Base-by-base conservation (phyloP, 2,329 filamentous ascomycete species). In the Sclerotiophoma versabilis region DNA sequence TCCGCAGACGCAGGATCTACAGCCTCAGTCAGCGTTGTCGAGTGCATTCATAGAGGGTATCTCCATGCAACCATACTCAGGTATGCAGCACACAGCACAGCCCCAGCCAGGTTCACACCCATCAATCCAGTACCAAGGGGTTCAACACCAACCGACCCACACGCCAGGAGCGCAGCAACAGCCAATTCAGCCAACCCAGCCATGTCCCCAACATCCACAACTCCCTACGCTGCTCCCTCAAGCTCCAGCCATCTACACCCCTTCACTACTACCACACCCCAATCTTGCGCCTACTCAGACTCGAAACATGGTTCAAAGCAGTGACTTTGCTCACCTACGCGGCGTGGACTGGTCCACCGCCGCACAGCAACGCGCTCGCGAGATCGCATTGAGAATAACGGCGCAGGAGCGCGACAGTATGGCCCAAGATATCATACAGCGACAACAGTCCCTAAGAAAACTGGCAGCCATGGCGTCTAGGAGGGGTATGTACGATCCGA, bases 271-370 rank as follows among this genome's bases (percentile, higher is more conserved):
- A 22, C 33, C 5, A 20, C 20, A 12, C 29, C 27, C 3, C 27
- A n/a, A n/a, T n/a, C n/a, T n/a, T 15, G 14, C 12, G 5, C 19
- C 29, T 23, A 12, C 8, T 9, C 39, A 19, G 5, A n/a, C 5
- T 11, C n/a, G 11, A 19, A 22, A 44, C 10, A 32, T 11, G 11
- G 5, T 42, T 3, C 14, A 17, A 17, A 30, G 38, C 23, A 36
- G 14, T 7, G 17, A 42, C 22, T 37, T 23, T 12, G 23, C 38
- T 7, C 47, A 49, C 11, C 14, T 29, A 1, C 37, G 23, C 14
- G 30, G 47, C 30, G 36, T 7, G 4, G 38, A 42, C 38, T 49
- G 47, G 37, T 49, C 47, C 12, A 14, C 10, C 10, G 38, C 39
- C 4, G 48, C 39, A n/a, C 19, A 37, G 9, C 25, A 38, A n/a